These are phyloP conservation scores for Sphagnum fallax DNA, from an alignment of 228 moss, liverwort and hornwort genomes.

Conservation along the genomic window DNA sequence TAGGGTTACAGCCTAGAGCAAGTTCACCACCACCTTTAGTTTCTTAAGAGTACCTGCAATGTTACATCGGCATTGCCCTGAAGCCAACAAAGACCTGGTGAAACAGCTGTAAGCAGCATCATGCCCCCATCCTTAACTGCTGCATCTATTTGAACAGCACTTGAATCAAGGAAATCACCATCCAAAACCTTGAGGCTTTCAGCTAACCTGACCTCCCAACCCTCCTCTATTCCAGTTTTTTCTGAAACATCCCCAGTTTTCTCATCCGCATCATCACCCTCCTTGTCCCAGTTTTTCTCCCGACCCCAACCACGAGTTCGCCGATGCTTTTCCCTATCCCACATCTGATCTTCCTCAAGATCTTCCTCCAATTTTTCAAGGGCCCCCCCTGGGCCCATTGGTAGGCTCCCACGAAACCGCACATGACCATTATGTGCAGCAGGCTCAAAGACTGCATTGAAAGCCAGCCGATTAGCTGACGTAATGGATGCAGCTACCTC, in stretches of 20 bases:
- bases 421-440: slow-evolving; percentile 88
- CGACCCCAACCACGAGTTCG: slow-evolving; percentile 68
- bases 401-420: slow-evolving; percentile 80
- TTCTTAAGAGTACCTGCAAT: slow-evolving; percentile 53
- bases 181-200: slow-evolving; percentile 93
- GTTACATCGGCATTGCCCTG: slow-evolving; percentile 90
- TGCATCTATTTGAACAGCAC: slow-evolving; percentile 88
- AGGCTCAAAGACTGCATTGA: slow-evolving; percentile 94
- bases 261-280: slow-evolving; percentile 57
- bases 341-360: slow-evolving; percentile 60
- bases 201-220: slow-evolving; percentile 95
- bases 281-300: slow-evolving; percentile 77
- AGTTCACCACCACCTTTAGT: no score
- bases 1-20: no score
- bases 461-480: slow-evolving; percentile 85
- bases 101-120: slow-evolving; percentile 95
- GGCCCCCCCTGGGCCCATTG: slow-evolving; percentile 72
- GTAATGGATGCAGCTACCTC: slow-evolving; percentile 96
- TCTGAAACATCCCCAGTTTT: slow-evolving; percentile 54
- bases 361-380: slow-evolving; percentile 70
- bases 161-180: slow-evolving; percentile 79
- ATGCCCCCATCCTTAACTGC: slow-evolving; percentile 97
- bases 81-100: slow-evolving; percentile 89
- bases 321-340: slow-evolving; percentile 59
- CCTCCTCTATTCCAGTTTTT: slow-evolving; percentile 77